These are phyloP conservation scores for Phytophthora constricta DNA, from an alignment of 352 stramenopile genomes.

Conservation along the genomic window DNA sequence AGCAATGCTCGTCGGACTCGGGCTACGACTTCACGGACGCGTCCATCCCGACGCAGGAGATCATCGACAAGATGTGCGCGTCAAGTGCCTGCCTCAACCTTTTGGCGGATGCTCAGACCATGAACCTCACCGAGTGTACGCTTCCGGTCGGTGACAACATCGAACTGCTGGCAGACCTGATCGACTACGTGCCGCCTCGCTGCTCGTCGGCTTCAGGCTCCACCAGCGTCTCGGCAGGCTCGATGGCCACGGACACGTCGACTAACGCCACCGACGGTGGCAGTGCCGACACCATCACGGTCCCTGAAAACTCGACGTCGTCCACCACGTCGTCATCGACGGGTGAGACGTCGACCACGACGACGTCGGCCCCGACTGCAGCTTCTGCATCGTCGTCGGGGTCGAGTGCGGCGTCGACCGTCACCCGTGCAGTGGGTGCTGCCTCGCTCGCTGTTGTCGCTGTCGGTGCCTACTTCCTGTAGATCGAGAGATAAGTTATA, in stretches of 20 bases:
- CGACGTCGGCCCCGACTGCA: neutral
- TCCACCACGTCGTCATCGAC: slow-evolving; percentile 8
- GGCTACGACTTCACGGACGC: slow-evolving; percentile 39
- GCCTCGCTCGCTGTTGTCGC: slow-evolving; percentile 26
- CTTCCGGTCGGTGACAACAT: slow-evolving; percentile 42
- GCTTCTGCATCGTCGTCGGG: slow-evolving; percentile 27
- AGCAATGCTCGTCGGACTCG: slow-evolving; percentile 36
- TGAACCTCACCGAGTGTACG: slow-evolving; percentile 40
- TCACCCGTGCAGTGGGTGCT: slow-evolving; percentile 20
- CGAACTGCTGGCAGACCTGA: slow-evolving; percentile 33
- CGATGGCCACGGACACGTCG: slow-evolving; percentile 58
- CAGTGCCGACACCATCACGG: slow-evolving; percentile 22
- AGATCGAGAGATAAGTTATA: slow-evolving; percentile 14
- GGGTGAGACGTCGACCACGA: slow-evolving; percentile 3
- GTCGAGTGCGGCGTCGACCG: slow-evolving; percentile 32
- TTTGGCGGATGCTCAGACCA: slow-evolving; percentile 20
- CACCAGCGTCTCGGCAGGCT: slow-evolving; percentile 29
- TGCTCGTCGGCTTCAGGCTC: slow-evolving; percentile 39
- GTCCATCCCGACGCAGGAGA: slow-evolving; percentile 24
- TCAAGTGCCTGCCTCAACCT: slow-evolving; percentile 28
- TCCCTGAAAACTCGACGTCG: slow-evolving; percentile 10
- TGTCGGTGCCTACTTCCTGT: slow-evolving; percentile 32
- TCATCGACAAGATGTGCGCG: slow-evolving; percentile 40
- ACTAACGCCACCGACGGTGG: slow-evolving; percentile 12
- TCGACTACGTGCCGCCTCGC: slow-evolving; percentile 34